These are phyloP conservation scores for Tetracladium setigerum DNA, from an alignment of 495 filamentous ascomycete species.

Conservation along the genomic window DNA sequence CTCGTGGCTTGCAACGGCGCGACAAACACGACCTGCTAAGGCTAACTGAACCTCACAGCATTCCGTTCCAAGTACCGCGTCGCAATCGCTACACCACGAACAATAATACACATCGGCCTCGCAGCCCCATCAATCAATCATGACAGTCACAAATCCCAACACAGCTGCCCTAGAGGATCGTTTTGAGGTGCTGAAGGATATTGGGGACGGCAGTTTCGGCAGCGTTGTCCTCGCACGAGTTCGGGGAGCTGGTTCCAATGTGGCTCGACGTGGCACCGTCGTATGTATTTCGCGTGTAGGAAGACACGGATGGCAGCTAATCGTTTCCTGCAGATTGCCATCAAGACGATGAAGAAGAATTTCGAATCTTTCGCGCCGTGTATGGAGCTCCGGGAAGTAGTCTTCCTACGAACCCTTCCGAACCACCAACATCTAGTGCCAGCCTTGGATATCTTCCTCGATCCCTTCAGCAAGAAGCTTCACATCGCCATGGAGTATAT, in stretches of 20 bases:
- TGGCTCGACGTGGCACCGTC: constrained; percentile 86
- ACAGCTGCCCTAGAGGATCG: constrained; percentile 66
- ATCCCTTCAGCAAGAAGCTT: constrained; percentile 88
- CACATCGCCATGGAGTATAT: constrained; percentile 99
- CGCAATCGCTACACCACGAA: constrained; percentile 1
- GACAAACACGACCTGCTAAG: neutral
- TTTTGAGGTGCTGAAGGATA: constrained; percentile 95
- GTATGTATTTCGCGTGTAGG: constrained; percentile 46
- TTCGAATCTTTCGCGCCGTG: constrained; percentile 89
- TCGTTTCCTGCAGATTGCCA: constrained; percentile 66
- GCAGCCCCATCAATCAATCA: constrained; percentile 30
- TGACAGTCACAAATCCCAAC: constrained; percentile 62
- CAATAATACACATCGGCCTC: constrained; percentile 1
- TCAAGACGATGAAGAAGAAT: constrained; percentile 99
- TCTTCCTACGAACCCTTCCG: constrained; percentile 87
- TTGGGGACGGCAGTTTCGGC: constrained; percentile 97
- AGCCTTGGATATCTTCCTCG: constrained; percentile 96
- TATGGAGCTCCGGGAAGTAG: constrained; percentile 88
- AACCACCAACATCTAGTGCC: constrained; percentile 87
- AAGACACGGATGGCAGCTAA: constrained; percentile 18
- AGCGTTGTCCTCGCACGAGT: constrained; percentile 90
- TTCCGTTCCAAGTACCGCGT: constrained; percentile 10
- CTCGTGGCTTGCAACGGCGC: neutral
- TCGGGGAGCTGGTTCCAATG: constrained; percentile 76
- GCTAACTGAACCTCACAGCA: constrained; percentile 7